These are phyloP conservation scores for Ascochyta fabae DNA, from an alignment of 2,329 filamentous ascomycete species.

Conservation along the genomic window DNA sequence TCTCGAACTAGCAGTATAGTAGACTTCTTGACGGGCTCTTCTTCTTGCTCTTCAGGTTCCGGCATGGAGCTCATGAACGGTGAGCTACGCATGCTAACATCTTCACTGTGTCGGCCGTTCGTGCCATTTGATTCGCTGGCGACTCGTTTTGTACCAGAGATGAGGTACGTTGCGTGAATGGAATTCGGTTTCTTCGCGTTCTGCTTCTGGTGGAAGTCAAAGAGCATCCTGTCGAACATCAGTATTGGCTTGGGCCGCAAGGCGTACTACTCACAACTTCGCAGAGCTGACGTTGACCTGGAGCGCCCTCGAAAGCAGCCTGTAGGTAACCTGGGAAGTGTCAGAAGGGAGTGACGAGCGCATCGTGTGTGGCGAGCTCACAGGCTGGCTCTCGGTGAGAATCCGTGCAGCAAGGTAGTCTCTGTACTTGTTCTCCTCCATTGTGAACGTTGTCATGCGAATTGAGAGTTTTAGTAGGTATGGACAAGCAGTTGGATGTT, in stretches of 20 bases:
- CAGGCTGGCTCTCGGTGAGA: slow-evolving; percentile 75
- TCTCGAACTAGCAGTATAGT: slow-evolving; percentile 74
- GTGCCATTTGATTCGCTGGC: slow-evolving; percentile 46
- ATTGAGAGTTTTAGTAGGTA: neutral
- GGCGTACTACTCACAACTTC: slow-evolving; percentile 71
- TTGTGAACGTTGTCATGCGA: slow-evolving; percentile 23
- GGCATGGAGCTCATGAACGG: slow-evolving; percentile 72
- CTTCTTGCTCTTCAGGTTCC: slow-evolving; percentile 49
- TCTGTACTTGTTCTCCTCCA: slow-evolving; percentile 66
- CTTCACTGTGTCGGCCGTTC: slow-evolving; percentile 62
- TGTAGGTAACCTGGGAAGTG: slow-evolving; percentile 77
- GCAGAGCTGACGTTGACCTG: slow-evolving; percentile 85
- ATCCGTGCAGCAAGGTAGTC: slow-evolving; percentile 78
- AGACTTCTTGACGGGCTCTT: slow-evolving; percentile 61
- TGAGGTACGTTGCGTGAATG: slow-evolving; percentile 90
- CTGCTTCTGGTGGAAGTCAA: slow-evolving; percentile 80
- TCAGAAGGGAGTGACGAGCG: slow-evolving; percentile 15
- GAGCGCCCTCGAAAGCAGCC: slow-evolving; percentile 79
- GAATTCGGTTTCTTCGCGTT: slow-evolving; percentile 75
- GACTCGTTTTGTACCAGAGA: slow-evolving; percentile 71
- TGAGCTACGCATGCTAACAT: slow-evolving; percentile 71
- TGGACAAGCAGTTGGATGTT: neutral
- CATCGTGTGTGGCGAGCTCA: slow-evolving; percentile 51
- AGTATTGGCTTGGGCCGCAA: slow-evolving; percentile 16
- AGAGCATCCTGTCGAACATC: slow-evolving; percentile 71